A percentile compares a stretch with the other conserved stretches of the same genome.
phyloP scores from a whole-genome alignment of 106 monocot species.

The Apostasia ramifera region DNA sequence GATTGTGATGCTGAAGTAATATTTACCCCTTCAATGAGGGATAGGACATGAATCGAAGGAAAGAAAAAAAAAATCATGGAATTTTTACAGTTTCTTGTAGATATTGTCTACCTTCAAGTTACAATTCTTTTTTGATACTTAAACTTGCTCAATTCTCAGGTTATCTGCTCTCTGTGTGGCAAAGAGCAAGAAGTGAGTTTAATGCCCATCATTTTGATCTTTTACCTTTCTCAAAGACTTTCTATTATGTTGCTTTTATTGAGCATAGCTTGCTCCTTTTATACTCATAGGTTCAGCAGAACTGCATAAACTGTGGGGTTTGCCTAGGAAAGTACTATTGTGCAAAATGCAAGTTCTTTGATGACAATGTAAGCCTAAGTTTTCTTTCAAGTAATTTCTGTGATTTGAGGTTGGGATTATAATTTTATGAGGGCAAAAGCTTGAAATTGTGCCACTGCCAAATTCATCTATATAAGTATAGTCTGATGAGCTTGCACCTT shows the following conservation, averaged over 20 bases:
- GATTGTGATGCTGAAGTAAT: too few relatives aligned
- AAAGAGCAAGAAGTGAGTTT: conserved; percentile 81
- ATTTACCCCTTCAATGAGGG: not conserved
- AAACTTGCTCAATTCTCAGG: conserved; percentile 28
- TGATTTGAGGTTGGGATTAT: not conserved
- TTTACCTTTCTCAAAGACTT: not conserved
- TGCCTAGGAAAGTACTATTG: conserved; percentile 85
- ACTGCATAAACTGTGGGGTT: conserved; percentile 58
- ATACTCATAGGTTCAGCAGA: conserved; percentile 49
- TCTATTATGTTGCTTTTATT: not conserved
- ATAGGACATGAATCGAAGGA: not conserved
- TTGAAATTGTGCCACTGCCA: too few relatives aligned
- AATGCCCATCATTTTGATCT: not conserved
- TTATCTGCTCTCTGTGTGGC: conserved; percentile 74
- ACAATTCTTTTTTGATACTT: too few relatives aligned
- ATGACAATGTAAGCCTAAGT: conserved; percentile 61
- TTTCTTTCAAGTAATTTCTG: too few relatives aligned
- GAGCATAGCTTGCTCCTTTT: not conserved
- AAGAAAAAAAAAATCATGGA: too few relatives aligned
- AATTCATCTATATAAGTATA: not conserved
- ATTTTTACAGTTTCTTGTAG: not conserved
- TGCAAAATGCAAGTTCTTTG: conserved; percentile 74
- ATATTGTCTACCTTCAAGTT: not conserved
- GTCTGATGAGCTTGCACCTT: not conserved
- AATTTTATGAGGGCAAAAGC: not conserved